These are phyloP conservation scores for Tirmania nivea DNA, from an alignment of 495 filamentous ascomycete genomes.

Conservation along the genomic window DNA sequence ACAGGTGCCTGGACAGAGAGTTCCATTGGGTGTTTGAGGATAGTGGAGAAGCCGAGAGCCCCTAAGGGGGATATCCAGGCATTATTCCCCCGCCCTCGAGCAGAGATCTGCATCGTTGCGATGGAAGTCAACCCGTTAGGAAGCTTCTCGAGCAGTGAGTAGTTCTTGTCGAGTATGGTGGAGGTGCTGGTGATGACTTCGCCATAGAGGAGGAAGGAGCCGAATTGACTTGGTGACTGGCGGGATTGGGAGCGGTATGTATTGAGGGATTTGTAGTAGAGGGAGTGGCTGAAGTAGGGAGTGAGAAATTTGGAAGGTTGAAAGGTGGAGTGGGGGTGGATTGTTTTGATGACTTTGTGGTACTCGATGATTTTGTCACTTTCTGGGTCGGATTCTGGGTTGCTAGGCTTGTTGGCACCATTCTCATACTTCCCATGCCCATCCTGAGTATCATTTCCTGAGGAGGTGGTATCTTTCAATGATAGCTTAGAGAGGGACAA, in stretches of 20 bases:
- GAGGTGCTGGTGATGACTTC: conserved; percentile 89
- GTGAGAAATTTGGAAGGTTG: conserved; percentile 54
- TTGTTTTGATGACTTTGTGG: conserved; percentile 45
- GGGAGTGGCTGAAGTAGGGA: conserved; percentile 69
- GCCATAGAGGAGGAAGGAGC: conserved; percentile 60
- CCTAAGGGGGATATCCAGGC: conserved; percentile 90
- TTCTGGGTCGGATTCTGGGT: neutral
- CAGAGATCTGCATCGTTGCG: conserved; percentile 78
- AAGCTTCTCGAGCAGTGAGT: conserved; percentile 47
- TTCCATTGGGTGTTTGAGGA: conserved; percentile 56
- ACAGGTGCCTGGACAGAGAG: conserved; percentile 46
- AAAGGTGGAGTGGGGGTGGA: conserved; percentile 47
- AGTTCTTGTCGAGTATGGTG: conserved; percentile 86
- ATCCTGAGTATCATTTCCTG: conserved; percentile 24
- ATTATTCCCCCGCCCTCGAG: conserved; percentile 76
- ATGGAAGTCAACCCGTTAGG: conserved; percentile 70
- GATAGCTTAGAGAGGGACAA: conserved; percentile 31
- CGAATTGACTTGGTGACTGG: conserved; percentile 42
- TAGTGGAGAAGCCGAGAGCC: conserved; percentile 63
- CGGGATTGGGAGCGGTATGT: conserved; percentile 38
- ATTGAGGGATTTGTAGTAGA: conserved; percentile 51
- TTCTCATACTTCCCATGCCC: neutral
- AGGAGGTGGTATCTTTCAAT: conserved; percentile 22
- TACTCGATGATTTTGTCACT: conserved; percentile 51
- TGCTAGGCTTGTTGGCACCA: too few relatives aligned